Conservation (phyloP, 139 green algal species). For the Eudorina sp. region DNA sequence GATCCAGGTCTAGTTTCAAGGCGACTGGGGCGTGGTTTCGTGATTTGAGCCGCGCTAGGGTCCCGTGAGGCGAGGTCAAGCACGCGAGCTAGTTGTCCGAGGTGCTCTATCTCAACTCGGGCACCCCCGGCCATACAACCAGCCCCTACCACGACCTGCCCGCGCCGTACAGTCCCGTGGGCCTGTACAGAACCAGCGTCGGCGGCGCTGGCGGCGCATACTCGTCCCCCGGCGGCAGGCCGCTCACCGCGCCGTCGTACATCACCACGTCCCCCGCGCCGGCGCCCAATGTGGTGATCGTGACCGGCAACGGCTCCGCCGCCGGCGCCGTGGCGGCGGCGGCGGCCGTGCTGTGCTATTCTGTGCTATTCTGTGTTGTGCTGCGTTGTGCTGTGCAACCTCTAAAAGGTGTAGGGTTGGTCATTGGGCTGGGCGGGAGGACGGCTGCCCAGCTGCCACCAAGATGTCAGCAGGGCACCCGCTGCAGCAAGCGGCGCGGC, state of each 20-base stretch:
- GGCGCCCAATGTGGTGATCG: constrained; percentile 7
- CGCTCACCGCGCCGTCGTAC: constrained; percentile 30
- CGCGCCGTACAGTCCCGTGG: background rate
- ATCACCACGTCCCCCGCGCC: background rate
- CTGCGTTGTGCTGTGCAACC: too few species aligned
- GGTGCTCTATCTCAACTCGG: constrained; percentile 11
- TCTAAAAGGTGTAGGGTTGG: too few species aligned
- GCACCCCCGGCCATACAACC: background rate
- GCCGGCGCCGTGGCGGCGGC: background rate
- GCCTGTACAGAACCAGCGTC: background rate
- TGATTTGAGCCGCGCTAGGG: too few species aligned
- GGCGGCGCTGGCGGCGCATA: background rate
- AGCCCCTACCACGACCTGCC: constrained; percentile 32
- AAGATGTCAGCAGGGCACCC: too few species aligned
- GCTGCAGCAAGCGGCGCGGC: too few species aligned
- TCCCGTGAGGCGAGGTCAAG: too few species aligned
- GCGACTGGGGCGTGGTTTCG: too few species aligned
- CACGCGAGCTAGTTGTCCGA: constrained; percentile 40
- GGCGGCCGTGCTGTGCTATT: too few species aligned
- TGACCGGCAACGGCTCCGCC: background rate
- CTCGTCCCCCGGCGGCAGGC: background rate
- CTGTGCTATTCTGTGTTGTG: too few species aligned
- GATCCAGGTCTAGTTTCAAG: too few species aligned
- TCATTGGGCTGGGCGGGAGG: too few species aligned
- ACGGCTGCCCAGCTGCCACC: too few species aligned